phyloP scores from a whole-genome alignment of 306 rosid genomes.

The Corylus heterophylla region DNA sequence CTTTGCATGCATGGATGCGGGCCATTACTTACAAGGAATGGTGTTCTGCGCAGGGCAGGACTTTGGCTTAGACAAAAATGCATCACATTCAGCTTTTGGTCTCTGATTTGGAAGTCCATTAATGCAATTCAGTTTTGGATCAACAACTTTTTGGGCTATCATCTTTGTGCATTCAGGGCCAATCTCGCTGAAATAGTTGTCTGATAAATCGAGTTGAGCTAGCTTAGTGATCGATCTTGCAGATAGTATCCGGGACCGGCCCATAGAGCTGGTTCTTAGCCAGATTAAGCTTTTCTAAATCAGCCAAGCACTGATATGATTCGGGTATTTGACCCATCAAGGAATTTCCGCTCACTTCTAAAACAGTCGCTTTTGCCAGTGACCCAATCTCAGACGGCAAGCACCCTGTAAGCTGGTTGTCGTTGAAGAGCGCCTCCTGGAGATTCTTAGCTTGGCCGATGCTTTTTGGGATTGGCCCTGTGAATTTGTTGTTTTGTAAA shows the following conservation, averaged over 20 bases:
- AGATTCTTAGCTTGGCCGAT: conserved; percentile 49
- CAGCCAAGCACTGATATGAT: conserved; percentile 61
- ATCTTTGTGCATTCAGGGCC: conserved; percentile 61
- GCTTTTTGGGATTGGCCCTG: conserved; percentile 60
- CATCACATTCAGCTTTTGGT: conserved; percentile 26
- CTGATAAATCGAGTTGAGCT: conserved; percentile 31
- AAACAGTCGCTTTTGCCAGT: conserved; percentile 41
- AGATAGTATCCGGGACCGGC: conserved; percentile 58
- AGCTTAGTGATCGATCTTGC: conserved; percentile 46
- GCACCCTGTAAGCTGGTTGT: conserved; percentile 59
- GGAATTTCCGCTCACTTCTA: conserved; percentile 51
- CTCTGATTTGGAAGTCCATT: conserved; percentile 44
- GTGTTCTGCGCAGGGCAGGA: conserved; percentile 29
- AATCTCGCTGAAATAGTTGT: conserved; percentile 55
- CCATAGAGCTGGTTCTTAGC: conserved; percentile 51
- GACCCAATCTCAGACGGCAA: conserved; percentile 67
- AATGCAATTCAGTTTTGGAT: conserved; percentile 56
- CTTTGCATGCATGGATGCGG: too few species aligned
- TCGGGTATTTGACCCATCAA: conserved; percentile 53
- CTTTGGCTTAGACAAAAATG: conserved; percentile 28
- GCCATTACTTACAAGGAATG: conserved; percentile 44
- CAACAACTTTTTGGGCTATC: conserved; percentile 37
- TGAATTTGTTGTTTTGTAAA: conserved; percentile 59
- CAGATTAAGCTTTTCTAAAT: conserved; percentile 38
- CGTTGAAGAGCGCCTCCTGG: conserved; percentile 63